Conservation (phyloP, 306 rosid genomes). For the Begonia peltatifolia region DNA sequence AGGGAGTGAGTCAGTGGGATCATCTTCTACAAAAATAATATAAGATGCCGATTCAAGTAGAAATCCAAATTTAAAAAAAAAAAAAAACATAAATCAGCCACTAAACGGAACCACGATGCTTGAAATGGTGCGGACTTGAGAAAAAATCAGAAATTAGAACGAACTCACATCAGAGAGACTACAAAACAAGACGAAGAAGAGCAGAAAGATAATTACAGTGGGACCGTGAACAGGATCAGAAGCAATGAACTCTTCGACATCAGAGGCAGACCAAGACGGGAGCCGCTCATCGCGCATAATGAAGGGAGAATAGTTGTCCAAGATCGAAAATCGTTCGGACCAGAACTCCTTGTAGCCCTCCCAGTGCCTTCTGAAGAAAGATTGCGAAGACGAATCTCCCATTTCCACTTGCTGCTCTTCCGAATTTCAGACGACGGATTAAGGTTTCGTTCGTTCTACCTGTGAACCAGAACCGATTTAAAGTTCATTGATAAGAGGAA, state of each 20-base stretch:
- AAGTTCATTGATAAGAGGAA: too few relatives aligned
- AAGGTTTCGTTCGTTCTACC: too few relatives aligned
- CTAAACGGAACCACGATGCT: too few relatives aligned
- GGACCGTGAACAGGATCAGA: conserved; percentile 72
- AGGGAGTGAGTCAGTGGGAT: too few relatives aligned
- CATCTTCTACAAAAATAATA: too few relatives aligned
- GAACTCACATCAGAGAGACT: not conserved
- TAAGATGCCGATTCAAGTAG: too few relatives aligned
- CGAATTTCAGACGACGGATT: too few relatives aligned
- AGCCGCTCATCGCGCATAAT: conserved; percentile 43
- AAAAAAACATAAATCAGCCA: too few relatives aligned
- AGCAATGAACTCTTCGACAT: conserved; percentile 61
- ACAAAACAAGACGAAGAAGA: not conserved
- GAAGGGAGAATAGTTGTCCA: conserved; percentile 34
- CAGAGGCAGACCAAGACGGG: conserved; percentile 51
- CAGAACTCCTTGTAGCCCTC: conserved; percentile 56
- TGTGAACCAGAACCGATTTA: too few relatives aligned
- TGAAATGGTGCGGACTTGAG: too few relatives aligned
- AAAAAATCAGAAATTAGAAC: not conserved
- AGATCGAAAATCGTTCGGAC: conserved; percentile 50
- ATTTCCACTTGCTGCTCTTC: conserved; percentile 1
- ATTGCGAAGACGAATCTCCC: conserved; percentile 31
- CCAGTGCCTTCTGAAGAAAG: conserved; percentile 32
- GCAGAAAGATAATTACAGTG: conserved; percentile 21
- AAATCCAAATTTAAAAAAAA: too few relatives aligned